phyloP scores from a whole-genome alignment of 2,329 filamentous ascomycete genomes.

The Epichloe scottii region DNA sequence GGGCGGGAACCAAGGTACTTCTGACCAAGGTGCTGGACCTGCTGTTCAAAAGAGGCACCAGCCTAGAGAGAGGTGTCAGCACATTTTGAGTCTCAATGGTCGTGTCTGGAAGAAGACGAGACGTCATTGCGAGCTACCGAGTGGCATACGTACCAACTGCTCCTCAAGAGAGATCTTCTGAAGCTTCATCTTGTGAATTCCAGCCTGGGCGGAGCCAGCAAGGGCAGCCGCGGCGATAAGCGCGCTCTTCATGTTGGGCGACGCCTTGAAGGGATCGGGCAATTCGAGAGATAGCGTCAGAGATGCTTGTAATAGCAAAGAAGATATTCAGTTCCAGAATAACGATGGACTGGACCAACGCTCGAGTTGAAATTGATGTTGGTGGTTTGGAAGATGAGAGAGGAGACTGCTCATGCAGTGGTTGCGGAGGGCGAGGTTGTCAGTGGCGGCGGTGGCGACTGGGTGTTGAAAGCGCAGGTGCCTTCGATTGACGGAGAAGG shows the following conservation, averaged over 20 bases:
- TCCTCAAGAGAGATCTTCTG: constrained; percentile 90
- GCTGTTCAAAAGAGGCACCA: constrained; percentile 64
- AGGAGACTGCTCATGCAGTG: background rate
- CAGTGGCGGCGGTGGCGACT: background rate
- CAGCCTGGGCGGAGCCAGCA: constrained; percentile 72
- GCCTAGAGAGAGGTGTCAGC: constrained; percentile 36
- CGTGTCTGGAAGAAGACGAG: constrained; percentile 1
- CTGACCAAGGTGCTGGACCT: constrained; percentile 74
- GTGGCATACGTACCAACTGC: constrained; percentile 60
- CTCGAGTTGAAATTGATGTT: background rate
- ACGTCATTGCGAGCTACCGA: background rate
- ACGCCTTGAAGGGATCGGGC: constrained; percentile 3
- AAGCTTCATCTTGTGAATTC: constrained; percentile 91
- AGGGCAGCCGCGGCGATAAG: constrained; percentile 68
- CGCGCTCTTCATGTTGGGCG: constrained; percentile 69
- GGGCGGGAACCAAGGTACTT: constrained; percentile 85
- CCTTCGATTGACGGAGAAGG: no score
- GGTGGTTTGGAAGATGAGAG: background rate
- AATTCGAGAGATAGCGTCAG: no score
- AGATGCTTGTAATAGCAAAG: background rate
- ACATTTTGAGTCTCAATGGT: background rate
- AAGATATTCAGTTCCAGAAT: background rate
- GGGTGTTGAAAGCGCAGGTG: no score
- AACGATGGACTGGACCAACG: background rate
- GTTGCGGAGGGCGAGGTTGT: background rate